Evolutionary conservation across 2,329 filamentous ascomycete genomes (phyloP), one percentile per base, ranked within the genome.

Genomic region (Neoascochyta sp.): DNA sequence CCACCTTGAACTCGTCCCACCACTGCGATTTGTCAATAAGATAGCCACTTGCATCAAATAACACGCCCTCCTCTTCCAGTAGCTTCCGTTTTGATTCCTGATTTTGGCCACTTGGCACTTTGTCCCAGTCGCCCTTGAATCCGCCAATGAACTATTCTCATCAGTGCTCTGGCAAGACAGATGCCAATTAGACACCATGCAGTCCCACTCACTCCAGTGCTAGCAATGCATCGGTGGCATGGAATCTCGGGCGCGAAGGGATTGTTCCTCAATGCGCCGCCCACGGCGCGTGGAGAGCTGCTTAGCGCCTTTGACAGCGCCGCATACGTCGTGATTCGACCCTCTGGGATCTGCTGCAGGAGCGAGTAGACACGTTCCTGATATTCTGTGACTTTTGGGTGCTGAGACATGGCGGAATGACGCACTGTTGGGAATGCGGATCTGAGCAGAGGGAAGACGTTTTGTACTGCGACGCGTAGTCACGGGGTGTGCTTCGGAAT

Each of bases 171-270:
- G n/a, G n/a, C n/a, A n/a, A n/a, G n/a, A n/a, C n/a, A n/a, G n/a
- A n/a, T n/a, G n/a, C n/a, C n/a, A n/a, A n/a, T n/a, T n/a, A n/a
- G n/a, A n/a, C n/a, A n/a, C n/a, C n/a, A n/a, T n/a, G n/a, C n/a
- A n/a, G n/a, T n/a, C n/a, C n/a, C n/a, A 48, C 66, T 61, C n/a
- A 71, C 70, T 9, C 84, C 81, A 29, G 80, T 81, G 22, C 78
- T 81, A 5, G 84, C 83, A 25, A 93, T 75, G 13, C 90, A 82
- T 7, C 87, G 75, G 62, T 93, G 86, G 47, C 86, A 93, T 1
- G 86, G 87, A 4, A 90, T 82, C 18, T 77, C 73, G 0, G 87
- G 86, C 9, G 87, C 86, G 50, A 90, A 93, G 0, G 86, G 86
- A 56, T 94, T 94, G 19, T 65, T 69, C 11, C 83, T 75, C 53